These are phyloP conservation scores for Ceratobasidium sp. DNA, from an alignment of 1,284 basidiomycete genomes.

Conservation along the genomic window DNA sequence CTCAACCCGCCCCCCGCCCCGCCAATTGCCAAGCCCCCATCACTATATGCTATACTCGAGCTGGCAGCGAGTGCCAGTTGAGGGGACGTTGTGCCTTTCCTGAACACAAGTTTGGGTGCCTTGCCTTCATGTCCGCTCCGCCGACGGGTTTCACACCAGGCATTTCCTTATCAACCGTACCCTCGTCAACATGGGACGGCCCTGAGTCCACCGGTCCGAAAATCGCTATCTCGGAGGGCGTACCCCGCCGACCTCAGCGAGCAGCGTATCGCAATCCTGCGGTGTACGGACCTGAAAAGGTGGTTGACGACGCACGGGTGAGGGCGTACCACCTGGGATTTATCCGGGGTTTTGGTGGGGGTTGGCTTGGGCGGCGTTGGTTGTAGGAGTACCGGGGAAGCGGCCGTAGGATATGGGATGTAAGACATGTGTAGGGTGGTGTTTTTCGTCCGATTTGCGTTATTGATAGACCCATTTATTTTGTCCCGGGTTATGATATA, in stretches of 20 bases:
- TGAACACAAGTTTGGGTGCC: too few relatives aligned
- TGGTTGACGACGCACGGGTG: constrained; percentile 60
- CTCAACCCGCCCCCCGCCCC: too few relatives aligned
- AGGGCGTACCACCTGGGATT: constrained; percentile 57
- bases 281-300: constrained; percentile 61
- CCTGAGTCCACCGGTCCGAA: neutral
- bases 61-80: too few relatives aligned
- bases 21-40: too few relatives aligned
- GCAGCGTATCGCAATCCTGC: constrained; percentile 54
- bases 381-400: constrained; percentile 46
- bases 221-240: constrained; percentile 17
- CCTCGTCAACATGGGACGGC: neutral
- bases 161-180: constrained; percentile 3
- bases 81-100: too few relatives aligned
- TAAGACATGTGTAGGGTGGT: constrained; percentile 7
- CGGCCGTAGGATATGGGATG: neutral
- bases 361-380: constrained; percentile 52
- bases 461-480: too few relatives aligned
- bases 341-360: constrained; percentile 54
- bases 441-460: too few relatives aligned
- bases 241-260: constrained; percentile 7
- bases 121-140: too few relatives aligned
- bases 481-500: too few relatives aligned
- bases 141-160: constrained; percentile 2
- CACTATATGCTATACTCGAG: too few relatives aligned